Evolutionary conservation across 768 basidiomycete genomes (phyloP).

Genomic region (Scleroderma bovista): DNA sequence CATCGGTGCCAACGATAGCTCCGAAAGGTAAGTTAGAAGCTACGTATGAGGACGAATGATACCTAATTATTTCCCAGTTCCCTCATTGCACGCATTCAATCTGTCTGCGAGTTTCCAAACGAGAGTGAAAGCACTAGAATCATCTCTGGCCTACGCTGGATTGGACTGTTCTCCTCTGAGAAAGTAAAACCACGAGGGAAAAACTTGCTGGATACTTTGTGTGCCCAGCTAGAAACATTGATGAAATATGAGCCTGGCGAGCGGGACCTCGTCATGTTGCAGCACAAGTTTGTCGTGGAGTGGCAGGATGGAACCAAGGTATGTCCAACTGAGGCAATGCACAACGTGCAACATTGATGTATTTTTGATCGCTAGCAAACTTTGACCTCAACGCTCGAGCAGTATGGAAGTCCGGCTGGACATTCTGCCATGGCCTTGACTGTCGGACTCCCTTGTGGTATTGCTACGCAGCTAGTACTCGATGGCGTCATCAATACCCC

Average conservation of each 20-base stretch:
- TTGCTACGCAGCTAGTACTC: slow-evolving; percentile 86
- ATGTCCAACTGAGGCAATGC: slow-evolving; percentile 11
- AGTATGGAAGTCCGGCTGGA: slow-evolving; percentile 74
- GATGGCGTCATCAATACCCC: slow-evolving; percentile 76
- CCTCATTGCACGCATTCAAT: slow-evolving; percentile 67
- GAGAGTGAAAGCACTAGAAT: slow-evolving; percentile 69
- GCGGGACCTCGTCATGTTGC: slow-evolving; percentile 94
- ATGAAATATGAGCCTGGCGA: slow-evolving; percentile 91
- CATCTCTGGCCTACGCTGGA: slow-evolving; percentile 86
- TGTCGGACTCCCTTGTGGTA: slow-evolving; percentile 91
- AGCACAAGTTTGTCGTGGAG: slow-evolving; percentile 95
- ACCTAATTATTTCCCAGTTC: slow-evolving; percentile 38
- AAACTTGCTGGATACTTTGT: slow-evolving; percentile 91
- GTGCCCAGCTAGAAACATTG: slow-evolving; percentile 80
- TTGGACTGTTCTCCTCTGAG: slow-evolving; percentile 81
- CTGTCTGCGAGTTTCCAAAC: slow-evolving; percentile 67
- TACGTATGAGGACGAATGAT: not conserved
- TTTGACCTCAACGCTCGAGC: slow-evolving; percentile 86
- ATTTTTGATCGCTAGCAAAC: slow-evolving; percentile 49
- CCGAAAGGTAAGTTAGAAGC: slow-evolving; percentile 51
- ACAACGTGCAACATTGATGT: not conserved
- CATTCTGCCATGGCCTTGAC: slow-evolving; percentile 88
- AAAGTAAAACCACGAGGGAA: slow-evolving; percentile 55
- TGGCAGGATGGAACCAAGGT: slow-evolving; percentile 78
- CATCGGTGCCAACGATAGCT: slow-evolving; percentile 57